Evolutionary conservation across 495 filamentous ascomycete genomes (phyloP), one percentile per base, ranked within the genome.

Genomic region (Penicillium desertorum): DNA sequence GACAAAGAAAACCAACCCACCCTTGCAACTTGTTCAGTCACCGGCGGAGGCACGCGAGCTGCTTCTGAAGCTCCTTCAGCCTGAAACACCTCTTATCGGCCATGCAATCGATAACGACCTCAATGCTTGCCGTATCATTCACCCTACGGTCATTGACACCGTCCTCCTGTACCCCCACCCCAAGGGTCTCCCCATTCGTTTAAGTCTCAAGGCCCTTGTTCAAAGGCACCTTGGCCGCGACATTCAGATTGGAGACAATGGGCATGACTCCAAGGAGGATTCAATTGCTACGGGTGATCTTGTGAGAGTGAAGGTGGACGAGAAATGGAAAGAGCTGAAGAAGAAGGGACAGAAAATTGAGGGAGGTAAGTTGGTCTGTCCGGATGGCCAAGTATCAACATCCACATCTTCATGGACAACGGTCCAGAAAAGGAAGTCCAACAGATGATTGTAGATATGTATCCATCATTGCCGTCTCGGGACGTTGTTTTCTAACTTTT

Each of bases 81-180:
- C 90, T 0, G 70, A 79, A 1, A 97, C 92, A 0, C 90, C 90
- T 0, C 71, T 98, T 5, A 88, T 98, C 42, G 94, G 94, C 20
- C 94, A 98, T 71, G 92, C 90, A 6, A 84, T 98, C 10, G 94
- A 98, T 65, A 98, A 98, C 66, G 94, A 98, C 65, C 80, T 98
- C 22, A 94, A 94, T 66, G 81, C 85, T 14, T 75, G 86, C 45
- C 85, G 94, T 12, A 79, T 98, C 43, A 85, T 95, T 45, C 94
- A 98, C 63, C 88, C 86, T 0, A 86, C 81, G 1, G 79, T 97
- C 45, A 81, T 98, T 61, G 94, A 99, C 72, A 96, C 92, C 2
- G 83, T 89, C 22, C 72, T 97, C 0, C 81, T 96, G 0, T 98
- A 83, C 67, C 92, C 92, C 0, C 88, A 94, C 61, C 82, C 73